Base-by-base conservation (phyloP, 805 yeast species). In the Candida palmyrensis region DNA sequence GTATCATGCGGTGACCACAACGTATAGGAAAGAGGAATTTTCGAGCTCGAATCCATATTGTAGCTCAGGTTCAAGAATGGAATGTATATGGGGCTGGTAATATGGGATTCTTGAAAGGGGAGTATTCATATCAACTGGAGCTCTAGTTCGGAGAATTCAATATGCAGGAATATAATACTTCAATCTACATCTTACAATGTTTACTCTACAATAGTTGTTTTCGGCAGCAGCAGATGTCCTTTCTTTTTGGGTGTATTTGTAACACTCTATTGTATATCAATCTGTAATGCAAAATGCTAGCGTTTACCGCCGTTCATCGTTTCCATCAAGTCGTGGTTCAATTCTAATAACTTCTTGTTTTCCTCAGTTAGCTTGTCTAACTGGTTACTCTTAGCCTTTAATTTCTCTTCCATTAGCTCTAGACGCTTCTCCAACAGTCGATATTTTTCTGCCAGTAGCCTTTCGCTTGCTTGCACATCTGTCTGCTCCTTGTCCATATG, bases 1-100 rank as follows among this genome's bases (percentile, higher is more conserved):
- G 99, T 92, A 56, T 92, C 97, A 39, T 84, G 80, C 6, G 97
- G 97, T 7, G 97, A 89, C 98, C 97, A 90, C 39, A 92, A 70
- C 1, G 97, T 85, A 57, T 87, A 94, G 1, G 96, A 87, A 21
- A 75, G 62, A 6, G 85, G 84, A 21, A 77, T 61, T 42, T 72
- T 71, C 4, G 64, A 48, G 25, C 51, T 43, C 5, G 59, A 45
- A 25, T 59, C 64, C 66, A 59, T 59, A 11, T 14, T 43, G 29
- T n/a, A 14, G n/a, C 18, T n/a, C 13, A 18, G 20, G 11, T 11
- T 28, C 23, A 27, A 21, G 33, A 26, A 25, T 30, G 24, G 26
- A 14, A 31, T 17, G 11, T 19, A 19, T 9, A n/a, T 12, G 33
- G 12, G 33, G 18, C 25, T 27, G 32, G n/a, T 11, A 29, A 29